These are phyloP conservation scores for Trapa bicornis DNA, from an alignment of 345 rosid genomes.

Conservation along the genomic window DNA sequence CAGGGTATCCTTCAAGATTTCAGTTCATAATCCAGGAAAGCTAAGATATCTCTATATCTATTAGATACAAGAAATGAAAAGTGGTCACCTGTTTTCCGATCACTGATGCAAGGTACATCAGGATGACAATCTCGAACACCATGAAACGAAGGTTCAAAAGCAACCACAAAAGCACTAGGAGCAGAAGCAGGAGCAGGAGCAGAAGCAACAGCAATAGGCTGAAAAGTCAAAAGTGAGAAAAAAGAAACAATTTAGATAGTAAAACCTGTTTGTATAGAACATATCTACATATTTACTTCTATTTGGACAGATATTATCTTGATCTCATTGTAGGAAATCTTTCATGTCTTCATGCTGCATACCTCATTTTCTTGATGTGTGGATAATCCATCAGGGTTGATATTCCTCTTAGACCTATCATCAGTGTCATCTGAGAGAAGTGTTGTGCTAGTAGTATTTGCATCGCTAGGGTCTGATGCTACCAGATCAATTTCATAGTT, in stretches of 20 bases:
- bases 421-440: constrained; percentile 92
- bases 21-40: neutral
- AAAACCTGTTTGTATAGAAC: neutral
- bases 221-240: neutral
- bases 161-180: constrained; percentile 7
- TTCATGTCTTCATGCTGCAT: constrained; percentile 15
- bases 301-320: neutral
- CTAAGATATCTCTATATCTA: neutral
- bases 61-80: neutral
- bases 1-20: neutral
- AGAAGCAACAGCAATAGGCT: constrained; percentile 13
- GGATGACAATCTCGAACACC: constrained; percentile 27
- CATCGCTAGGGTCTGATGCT: constrained; percentile 92
- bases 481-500: constrained; percentile 76
- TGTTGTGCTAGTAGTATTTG: constrained; percentile 77
- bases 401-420: constrained; percentile 56
- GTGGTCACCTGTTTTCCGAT: constrained; percentile 53
- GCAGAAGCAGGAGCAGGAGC: constrained; percentile 1
- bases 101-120: constrained; percentile 42
- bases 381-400: constrained; percentile 45
- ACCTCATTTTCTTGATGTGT: constrained; percentile 66
- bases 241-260: neutral
- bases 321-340: neutral
- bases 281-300: neutral
- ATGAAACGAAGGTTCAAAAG: constrained; percentile 23